Evolutionary conservation across 345 rosid species (phyloP).

Genomic region (Syzygium aromaticum): DNA sequence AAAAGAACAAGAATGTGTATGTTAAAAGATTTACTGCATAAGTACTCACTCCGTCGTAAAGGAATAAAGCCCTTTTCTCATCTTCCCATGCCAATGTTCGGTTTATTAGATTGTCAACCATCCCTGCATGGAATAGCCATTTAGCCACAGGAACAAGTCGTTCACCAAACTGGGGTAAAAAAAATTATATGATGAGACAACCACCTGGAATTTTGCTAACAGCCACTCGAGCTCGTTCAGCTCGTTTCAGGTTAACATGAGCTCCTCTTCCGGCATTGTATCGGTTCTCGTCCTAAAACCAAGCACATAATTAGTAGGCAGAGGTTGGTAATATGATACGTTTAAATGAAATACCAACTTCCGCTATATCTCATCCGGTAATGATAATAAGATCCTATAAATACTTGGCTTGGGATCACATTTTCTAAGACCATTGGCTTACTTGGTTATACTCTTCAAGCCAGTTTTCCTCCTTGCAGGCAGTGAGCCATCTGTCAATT

Average conservation of each 20-base stretch:
- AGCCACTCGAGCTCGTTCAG: constrained; percentile 82
- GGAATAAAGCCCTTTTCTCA: constrained; percentile 51
- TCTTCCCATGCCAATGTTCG: constrained; percentile 78
- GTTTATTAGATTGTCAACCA: constrained; percentile 76
- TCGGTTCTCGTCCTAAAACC: constrained; percentile 60
- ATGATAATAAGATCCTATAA: neutral
- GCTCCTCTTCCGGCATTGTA: constrained; percentile 92
- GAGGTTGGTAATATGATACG: neutral
- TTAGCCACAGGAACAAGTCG: neutral
- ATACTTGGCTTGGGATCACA: neutral
- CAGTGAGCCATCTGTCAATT: constrained; percentile 88
- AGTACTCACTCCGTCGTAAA: constrained; percentile 80
- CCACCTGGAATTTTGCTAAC: constrained; percentile 83
- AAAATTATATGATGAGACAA: neutral
- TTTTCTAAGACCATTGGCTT: constrained; percentile 4
- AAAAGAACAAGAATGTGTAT: neutral
- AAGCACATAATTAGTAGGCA: neutral
- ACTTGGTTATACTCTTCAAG: constrained; percentile 89
- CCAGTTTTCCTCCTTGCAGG: constrained; percentile 97
- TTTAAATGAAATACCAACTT: neutral
- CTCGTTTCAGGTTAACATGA: constrained; percentile 88
- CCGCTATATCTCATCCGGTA: neutral
- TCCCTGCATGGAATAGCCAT: constrained; percentile 33
- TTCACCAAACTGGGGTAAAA: neutral
- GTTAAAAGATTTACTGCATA: constrained; percentile 1